phyloP scores from a whole-genome alignment of 2,329 filamentous ascomycete genomes.

The Allantophomopsis cytisporea region DNA sequence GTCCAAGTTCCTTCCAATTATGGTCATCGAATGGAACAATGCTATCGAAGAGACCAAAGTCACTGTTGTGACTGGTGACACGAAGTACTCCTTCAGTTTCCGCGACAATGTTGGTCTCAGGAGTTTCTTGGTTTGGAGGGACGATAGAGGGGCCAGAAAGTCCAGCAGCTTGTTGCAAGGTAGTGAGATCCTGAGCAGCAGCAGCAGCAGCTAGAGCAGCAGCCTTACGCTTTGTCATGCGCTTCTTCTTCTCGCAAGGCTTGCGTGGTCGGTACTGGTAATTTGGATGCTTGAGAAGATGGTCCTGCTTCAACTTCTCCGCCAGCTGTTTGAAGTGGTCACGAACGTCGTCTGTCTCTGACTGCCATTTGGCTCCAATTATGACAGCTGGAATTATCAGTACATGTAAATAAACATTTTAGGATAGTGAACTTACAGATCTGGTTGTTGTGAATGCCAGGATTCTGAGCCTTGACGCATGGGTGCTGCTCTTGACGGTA shows the following conservation, averaged over 20 bases:
- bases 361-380: constrained; percentile 2
- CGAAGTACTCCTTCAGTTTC: no score
- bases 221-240: constrained; percentile 1
- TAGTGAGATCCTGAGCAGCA: background rate
- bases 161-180: no score
- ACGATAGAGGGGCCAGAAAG: no score
- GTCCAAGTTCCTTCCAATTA: no score
- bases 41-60: no score
- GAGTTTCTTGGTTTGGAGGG: no score
- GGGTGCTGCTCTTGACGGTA: constrained; percentile 26
- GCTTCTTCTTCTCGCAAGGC: constrained; percentile 3
- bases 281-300: constrained; percentile 3
- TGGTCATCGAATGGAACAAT: no score
- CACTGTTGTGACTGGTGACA: no score
- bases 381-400: constrained; percentile 2
- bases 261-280: constrained; percentile 4
- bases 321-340: constrained; percentile 1
- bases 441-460: constrained; percentile 25
- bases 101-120: no score
- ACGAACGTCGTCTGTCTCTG: constrained; percentile 2
- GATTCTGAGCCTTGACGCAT: constrained; percentile 19
- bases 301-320: constrained; percentile 3
- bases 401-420: background rate
- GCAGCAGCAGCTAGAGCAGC: background rate
- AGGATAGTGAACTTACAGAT: constrained; percentile 23